Evolutionary conservation across 345 rosid genomes (phyloP).

Genomic region (Crucihimalaya himalaica): DNA sequence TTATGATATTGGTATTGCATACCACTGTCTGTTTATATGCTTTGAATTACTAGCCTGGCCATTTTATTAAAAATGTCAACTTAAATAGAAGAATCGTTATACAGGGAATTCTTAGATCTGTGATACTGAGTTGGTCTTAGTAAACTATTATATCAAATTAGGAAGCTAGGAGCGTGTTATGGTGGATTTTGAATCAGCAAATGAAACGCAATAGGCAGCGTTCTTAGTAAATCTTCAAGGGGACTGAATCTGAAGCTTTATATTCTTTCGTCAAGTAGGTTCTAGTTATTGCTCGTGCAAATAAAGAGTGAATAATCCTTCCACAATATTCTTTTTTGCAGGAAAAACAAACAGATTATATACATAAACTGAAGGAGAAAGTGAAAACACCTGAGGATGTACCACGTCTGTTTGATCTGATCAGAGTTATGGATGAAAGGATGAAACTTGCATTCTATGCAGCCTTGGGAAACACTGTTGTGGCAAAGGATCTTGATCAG

Average conservation of each 20-base stretch:
- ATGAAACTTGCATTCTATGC: slow-evolving; percentile 95
- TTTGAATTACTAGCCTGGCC: slow-evolving; percentile 8
- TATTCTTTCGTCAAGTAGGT: background rate
- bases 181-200: slow-evolving; percentile 11
- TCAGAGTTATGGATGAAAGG: slow-evolving; percentile 84
- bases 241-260: background rate
- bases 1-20: slow-evolving; percentile 87
- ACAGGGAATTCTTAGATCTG: slow-evolving; percentile 12
- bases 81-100: slow-evolving; percentile 7
- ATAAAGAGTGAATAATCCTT: slow-evolving; percentile 21
- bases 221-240: background rate
- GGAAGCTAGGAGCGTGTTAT: slow-evolving; percentile 3
- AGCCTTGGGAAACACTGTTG: slow-evolving; percentile 77
- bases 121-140: slow-evolving; percentile 1
- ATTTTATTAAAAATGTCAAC: background rate
- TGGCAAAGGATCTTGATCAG: slow-evolving; percentile 93
- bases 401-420: slow-evolving; percentile 90
- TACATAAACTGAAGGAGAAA: slow-evolving; percentile 59
- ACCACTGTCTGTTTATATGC: slow-evolving; percentile 16
- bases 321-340: slow-evolving; percentile 43
- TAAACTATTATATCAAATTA: background rate
- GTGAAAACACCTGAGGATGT: slow-evolving; percentile 85
- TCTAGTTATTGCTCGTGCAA: slow-evolving; percentile 6
- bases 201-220: background rate
- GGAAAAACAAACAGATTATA: slow-evolving; percentile 81